phyloP scores from a whole-genome alignment of 2,329 filamentous ascomycete genomes.

The Cladophialophora carrionii region DNA sequence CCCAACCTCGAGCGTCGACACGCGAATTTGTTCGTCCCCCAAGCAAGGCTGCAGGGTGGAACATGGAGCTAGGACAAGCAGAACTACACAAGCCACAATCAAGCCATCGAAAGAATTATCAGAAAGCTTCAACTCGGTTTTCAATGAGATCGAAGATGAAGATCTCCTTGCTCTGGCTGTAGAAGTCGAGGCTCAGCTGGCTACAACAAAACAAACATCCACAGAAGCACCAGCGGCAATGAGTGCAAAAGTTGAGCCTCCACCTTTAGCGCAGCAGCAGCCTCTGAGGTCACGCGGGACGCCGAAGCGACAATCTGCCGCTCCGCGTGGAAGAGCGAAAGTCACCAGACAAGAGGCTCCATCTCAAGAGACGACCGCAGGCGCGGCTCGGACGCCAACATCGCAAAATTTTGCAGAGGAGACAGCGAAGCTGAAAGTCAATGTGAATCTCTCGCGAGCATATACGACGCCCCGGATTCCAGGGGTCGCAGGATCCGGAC shows the following conservation, averaged over 20 bases:
- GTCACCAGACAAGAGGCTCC: background rate
- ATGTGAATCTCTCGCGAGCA: background rate
- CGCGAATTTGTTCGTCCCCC: background rate
- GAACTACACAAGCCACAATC: background rate
- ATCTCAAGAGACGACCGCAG: background rate
- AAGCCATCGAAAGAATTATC: background rate
- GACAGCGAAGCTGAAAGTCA: background rate
- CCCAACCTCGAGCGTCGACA: too few species aligned
- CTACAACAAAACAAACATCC: constrained; percentile 1
- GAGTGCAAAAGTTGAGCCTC: background rate
- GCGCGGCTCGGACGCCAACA: background rate
- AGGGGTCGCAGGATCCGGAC: background rate
- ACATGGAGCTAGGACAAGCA: background rate
- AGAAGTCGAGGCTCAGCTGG: constrained; percentile 21
- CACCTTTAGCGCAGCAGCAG: background rate
- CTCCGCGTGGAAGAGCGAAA: background rate
- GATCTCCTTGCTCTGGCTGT: constrained; percentile 29
- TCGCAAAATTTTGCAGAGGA: background rate
- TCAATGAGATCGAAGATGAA: constrained; percentile 32
- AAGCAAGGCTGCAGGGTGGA: background rate
- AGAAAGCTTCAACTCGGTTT: constrained; percentile 32
- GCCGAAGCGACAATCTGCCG: constrained; percentile 3
- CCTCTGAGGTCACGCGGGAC: background rate
- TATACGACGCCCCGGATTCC: background rate
- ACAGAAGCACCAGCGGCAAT: background rate